Evolutionary conservation across 768 basidiomycete species (phyloP).

Genomic region (Wakefieldia striispora): DNA sequence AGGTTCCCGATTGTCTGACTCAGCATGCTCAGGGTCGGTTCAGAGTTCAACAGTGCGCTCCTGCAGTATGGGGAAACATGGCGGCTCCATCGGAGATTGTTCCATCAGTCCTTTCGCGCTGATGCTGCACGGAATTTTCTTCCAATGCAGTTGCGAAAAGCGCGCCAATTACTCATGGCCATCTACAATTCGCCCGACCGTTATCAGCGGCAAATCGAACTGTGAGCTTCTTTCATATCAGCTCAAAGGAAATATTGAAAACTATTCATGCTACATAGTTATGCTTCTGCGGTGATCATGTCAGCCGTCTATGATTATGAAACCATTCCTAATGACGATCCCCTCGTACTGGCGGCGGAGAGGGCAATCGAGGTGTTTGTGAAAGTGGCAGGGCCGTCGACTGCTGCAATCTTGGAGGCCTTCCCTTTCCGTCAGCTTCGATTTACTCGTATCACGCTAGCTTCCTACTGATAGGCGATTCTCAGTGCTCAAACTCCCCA

Average conservation of each 20-base stretch:
- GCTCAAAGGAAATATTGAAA: slow-evolving; percentile 1
- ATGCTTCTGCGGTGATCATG: slow-evolving; percentile 33
- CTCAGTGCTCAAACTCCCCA: slow-evolving; percentile 29
- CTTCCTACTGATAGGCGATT: slow-evolving; percentile 14
- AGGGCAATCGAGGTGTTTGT: slow-evolving; percentile 27
- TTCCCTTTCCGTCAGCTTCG: slow-evolving; percentile 31
- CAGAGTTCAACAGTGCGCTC: slow-evolving; percentile 31
- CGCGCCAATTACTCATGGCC: slow-evolving; percentile 21
- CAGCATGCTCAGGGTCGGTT: slow-evolving; percentile 19
- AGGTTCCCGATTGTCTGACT: slow-evolving; percentile 3
- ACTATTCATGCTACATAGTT: slow-evolving; percentile 16
- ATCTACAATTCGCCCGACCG: slow-evolving; percentile 23
- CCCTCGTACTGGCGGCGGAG: slow-evolving; percentile 30
- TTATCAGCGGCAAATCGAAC: slow-evolving; percentile 29
- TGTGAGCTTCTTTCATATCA: slow-evolving; percentile 21
- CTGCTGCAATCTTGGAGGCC: slow-evolving; percentile 27
- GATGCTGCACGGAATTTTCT: slow-evolving; percentile 24
- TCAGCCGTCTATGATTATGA: slow-evolving; percentile 34
- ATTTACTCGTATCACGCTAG: slow-evolving; percentile 1
- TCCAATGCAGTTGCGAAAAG: slow-evolving; percentile 29
- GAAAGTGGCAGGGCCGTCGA: slow-evolving; percentile 24
- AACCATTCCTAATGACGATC: slow-evolving; percentile 26
- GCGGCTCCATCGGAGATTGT: slow-evolving; percentile 33
- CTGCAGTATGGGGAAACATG: slow-evolving; percentile 31
- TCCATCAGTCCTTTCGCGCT: slow-evolving; percentile 32